Base-by-base conservation (phyloP, 164 flowering plant species). In the Cinnamomum chago region DNA sequence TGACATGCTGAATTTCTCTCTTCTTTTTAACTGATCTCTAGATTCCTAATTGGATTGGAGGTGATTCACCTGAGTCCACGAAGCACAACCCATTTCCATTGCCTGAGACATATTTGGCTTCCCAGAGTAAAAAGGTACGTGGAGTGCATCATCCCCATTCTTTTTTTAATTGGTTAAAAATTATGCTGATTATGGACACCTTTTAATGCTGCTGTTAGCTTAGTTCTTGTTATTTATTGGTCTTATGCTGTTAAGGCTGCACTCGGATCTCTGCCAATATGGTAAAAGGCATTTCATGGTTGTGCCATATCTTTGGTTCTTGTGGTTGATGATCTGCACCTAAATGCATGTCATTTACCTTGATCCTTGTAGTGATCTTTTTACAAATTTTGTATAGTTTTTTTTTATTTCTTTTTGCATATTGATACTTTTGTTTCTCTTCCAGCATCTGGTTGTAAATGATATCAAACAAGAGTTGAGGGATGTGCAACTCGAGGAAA, bases 31-130 rank as follows among this genome's bases (percentile, higher is more conserved):
- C 28, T 78, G 74, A 66, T 79, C 50, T 30, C 55, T 89, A 96
- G 99, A 91, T 96, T 81, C 99, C 99, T 33, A 87, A 85, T 72
- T 92, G 95, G 94, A 81, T 84, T 85, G 91, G 77, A 65, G 86
- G 85, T 40, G 92, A 94, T 78, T 75, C 80, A 23, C 58, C 82
- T 70, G 88, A 86, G n/a, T 72, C 88, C 14, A 92, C 97, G 13
- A 88, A 87, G 72, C 87, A 85, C 70, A 96, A 96, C 73, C 99
- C 98, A 58, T 94, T 96, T 80, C 80, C 82, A 52, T 81, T 96
- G 79, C 99, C 99, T 33, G 97, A 90, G 75, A 75, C 79, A 78
- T 96, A 94, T 79, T 62, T 83, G 82, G 76, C 83, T 72, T 86
- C 97, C 51, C 98, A 92, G 79, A 84, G 85, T 79, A 91, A 83